phyloP scores from a whole-genome alignment of 176 grass and related monocot genomes.

The Oryza glaberrima region DNA sequence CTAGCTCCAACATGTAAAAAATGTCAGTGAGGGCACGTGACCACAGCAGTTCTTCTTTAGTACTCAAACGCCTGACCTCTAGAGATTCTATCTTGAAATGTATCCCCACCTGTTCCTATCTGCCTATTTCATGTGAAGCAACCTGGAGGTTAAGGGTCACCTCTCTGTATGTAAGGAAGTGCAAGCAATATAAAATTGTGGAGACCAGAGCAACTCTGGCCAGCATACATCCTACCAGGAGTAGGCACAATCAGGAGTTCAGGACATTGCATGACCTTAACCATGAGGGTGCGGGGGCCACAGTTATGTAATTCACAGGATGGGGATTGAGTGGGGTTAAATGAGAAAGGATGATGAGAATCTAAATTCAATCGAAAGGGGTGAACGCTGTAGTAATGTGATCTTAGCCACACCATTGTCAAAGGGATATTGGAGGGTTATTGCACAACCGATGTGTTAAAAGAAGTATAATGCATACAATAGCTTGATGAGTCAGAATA shows the following conservation, averaged over 20 bases:
- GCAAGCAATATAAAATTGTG: background rate
- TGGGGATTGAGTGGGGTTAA: background rate
- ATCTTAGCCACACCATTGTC: background rate
- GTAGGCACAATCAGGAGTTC: background rate
- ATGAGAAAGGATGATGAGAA: background rate
- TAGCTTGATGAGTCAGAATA: conserved; percentile 6
- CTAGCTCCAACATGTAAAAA: background rate
- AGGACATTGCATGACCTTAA: background rate
- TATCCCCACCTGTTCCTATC: background rate
- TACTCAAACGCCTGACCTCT: background rate
- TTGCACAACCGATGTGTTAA: conserved; percentile 19
- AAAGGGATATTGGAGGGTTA: background rate
- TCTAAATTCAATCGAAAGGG: background rate
- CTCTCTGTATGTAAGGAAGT: background rate
- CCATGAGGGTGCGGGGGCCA: background rate
- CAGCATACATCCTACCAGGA: background rate
- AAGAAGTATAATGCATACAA: background rate
- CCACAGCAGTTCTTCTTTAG: background rate
- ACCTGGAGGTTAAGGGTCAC: background rate
- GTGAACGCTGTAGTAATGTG: background rate
- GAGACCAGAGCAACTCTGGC: background rate
- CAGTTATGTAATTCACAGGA: background rate
- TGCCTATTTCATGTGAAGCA: too few species aligned
- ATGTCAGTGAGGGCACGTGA: background rate
- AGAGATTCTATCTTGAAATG: background rate